phyloP scores from a whole-genome alignment of 163 green algal genomes.

The Chlamydomonas reinhardtii region DNA sequence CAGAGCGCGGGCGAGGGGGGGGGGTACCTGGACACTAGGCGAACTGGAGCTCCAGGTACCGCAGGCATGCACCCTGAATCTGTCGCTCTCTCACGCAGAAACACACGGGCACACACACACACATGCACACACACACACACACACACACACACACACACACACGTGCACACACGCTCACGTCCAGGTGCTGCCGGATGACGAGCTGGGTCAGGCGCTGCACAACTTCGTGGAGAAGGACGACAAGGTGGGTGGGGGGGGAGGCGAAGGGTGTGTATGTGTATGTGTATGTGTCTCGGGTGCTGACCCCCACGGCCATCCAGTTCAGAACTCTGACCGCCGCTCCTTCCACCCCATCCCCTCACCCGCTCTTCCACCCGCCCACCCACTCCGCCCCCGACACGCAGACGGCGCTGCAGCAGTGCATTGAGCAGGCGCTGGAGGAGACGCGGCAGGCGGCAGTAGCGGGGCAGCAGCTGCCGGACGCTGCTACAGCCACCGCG shows the following conservation, averaged over 20 bases:
- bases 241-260: slow-evolving; percentile 42
- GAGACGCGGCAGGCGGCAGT: slow-evolving; percentile 30
- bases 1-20: too few relatives aligned
- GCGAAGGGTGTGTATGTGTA: neutral
- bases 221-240: slow-evolving; percentile 96
- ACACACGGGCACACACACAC: too few relatives aligned
- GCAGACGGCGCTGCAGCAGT: slow-evolving; percentile 33
- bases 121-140: too few relatives aligned
- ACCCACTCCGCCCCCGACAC: too few relatives aligned
- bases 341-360: neutral
- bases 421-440: slow-evolving; percentile 38
- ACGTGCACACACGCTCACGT: neutral
- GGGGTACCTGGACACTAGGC: too few relatives aligned
- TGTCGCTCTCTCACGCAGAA: too few relatives aligned
- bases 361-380: neutral
- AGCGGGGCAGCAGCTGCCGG: slow-evolving; percentile 1
- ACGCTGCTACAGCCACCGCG: neutral
- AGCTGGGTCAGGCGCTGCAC: slow-evolving; percentile 87
- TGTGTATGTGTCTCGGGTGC: too few relatives aligned
- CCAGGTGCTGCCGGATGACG: slow-evolving; percentile 66
- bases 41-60: too few relatives aligned
- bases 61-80: too few relatives aligned
- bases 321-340: too few relatives aligned
- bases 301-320: too few relatives aligned
- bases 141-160: too few relatives aligned